A percentile compares a stretch with the other conserved stretches of the same genome.
These are phyloP conservation scores for Linderina pennispora DNA, from an alignment of 192 early-diverging fungal species.

Conservation along the genomic window DNA sequence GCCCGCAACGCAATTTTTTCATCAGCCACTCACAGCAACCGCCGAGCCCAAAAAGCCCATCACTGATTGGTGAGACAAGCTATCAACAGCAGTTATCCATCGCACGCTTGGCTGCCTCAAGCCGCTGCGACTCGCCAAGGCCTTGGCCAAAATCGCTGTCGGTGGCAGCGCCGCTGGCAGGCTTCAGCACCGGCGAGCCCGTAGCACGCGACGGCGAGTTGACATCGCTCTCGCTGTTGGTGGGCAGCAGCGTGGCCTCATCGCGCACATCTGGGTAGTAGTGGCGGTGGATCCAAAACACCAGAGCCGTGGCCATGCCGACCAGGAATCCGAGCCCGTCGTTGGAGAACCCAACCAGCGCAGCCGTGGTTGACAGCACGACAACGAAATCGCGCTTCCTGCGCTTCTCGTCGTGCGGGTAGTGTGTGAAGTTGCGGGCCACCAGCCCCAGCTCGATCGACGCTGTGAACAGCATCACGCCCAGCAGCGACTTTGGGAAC, in stretches of 20 bases:
- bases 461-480: slow-evolving; percentile 83
- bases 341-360: slow-evolving; percentile 69
- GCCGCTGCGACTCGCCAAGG: background rate
- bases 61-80: slow-evolving; percentile 3
- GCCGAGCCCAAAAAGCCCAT: too few relatives aligned
- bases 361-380: slow-evolving; percentile 63
- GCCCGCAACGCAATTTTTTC: too few relatives aligned
- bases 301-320: slow-evolving; percentile 51
- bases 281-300: slow-evolving; percentile 40
- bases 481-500: slow-evolving; percentile 75
- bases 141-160: background rate
- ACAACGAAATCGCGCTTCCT: slow-evolving; percentile 56
- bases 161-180: background rate
- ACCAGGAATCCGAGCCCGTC: slow-evolving; percentile 77
- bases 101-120: slow-evolving; percentile 7
- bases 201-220: too few relatives aligned
- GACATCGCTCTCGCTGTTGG: slow-evolving; percentile 1
- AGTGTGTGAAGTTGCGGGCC: slow-evolving; percentile 43
- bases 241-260: slow-evolving; percentile 8
- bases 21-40: too few relatives aligned
- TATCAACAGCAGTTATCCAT: slow-evolving; percentile 23
- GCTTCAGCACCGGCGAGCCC: background rate
- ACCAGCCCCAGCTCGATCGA: slow-evolving; percentile 67
- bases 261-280: background rate
- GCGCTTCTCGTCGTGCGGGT: slow-evolving; percentile 24